Base-by-base conservation (phyloP, 176 grass and related monocot genomes). In the Triticum turgidum region DNA sequence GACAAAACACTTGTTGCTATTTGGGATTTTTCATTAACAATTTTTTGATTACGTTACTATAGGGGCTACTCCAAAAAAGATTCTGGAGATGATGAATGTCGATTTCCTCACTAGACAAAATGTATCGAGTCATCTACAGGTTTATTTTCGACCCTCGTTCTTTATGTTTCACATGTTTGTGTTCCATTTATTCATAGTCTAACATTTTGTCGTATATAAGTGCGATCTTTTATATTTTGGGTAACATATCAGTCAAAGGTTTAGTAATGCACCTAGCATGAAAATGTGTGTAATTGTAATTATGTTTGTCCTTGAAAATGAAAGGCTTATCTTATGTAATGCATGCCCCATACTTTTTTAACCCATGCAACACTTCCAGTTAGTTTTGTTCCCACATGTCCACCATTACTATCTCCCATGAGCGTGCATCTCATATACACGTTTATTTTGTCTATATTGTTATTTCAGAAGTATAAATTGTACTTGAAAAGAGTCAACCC, bases 101-200 rank as follows among this genome's bases (percentile, higher is more conserved):
- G 63, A 89, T 3, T 49, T 88, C 17, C 71, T 98, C 17, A 95
- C 63, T 4, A 90, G 93, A 88, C 87, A 93, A 42, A 81, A 87
- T 69, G 69, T 95, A 9, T 89, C 89, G 13, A 98, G 86, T 39
- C 95, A 98, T 85, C 67, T 98, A 0, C 95, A 98, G 84, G 95
- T 92, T 75, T 85, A 63, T 18, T 82, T 81, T 65, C 49, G 32
- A 59, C 47, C 47, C 44, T 87, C 47, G 35, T 14, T 5, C n/a
- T 85, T n/a, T 35, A 33, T 35, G 30, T 3, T 2, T 45, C 11
- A 45, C 33, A 67, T 24, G n/a, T 73, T 54, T 65, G 2, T 44
- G 7, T 66, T 83, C 13, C 6, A 4, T 52, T 83, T 5, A 1
- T 11, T 83, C 66, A 3, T 59, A 2, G 21, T 47, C 8, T 14